A percentile compares a stretch with the other conserved stretches of the same genome.
Conservation (phyloP, 2,329 filamentous ascomycete species). For the Monosporascus sp. region DNA sequence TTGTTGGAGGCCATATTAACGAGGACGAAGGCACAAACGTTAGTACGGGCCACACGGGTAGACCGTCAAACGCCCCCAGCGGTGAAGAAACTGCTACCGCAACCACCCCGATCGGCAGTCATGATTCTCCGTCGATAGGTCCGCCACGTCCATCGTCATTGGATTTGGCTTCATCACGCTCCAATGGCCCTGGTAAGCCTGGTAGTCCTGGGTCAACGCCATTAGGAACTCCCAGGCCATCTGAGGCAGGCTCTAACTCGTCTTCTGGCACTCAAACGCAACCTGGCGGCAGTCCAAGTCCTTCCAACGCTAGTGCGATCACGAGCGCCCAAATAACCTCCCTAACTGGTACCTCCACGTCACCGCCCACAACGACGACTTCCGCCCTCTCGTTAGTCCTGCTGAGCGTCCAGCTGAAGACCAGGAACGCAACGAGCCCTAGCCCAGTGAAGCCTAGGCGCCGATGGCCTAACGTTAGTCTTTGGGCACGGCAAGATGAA, state of each 20-base stretch:
- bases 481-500: not conserved
- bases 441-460: not conserved
- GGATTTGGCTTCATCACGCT: no score
- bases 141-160: no score
- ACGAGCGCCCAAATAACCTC: not conserved
- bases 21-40: no score
- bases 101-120: no score
- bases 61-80: no score
- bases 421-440: not conserved
- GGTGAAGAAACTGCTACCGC: no score
- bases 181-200: no score
- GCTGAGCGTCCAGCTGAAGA: not conserved
- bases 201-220: not conserved
- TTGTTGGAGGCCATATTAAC: not conserved
- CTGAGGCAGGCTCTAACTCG: not conserved
- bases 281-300: not conserved
- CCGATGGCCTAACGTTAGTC: not conserved
- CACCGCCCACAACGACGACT: not conserved
- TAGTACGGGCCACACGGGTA: no score
- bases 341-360: not conserved
- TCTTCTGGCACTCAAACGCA: not conserved
- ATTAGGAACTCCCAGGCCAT: not conserved
- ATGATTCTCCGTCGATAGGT: no score
- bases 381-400: not conserved
- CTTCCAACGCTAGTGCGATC: not conserved